Conservation (phyloP, 768 basidiomycete species). For the Pisolithus tinctorius region DNA sequence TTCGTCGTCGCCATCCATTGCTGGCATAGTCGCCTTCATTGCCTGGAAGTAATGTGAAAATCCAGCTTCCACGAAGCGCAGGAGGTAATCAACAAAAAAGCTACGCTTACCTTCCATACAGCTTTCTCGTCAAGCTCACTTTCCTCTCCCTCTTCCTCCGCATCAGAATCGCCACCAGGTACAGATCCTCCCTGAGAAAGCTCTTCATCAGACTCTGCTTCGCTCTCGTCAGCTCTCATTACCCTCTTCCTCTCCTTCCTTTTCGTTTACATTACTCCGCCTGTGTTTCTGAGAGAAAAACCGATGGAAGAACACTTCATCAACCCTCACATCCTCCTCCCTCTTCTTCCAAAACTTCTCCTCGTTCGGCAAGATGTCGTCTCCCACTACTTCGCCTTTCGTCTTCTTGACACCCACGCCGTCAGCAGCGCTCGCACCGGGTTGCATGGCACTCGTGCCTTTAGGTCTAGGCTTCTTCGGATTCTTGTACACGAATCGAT, state of each 20-base stretch:
- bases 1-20: conserved; percentile 39
- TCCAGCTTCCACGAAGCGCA: not conserved
- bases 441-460: conserved; percentile 94
- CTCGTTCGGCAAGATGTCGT: conserved; percentile 57
- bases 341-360: conserved; percentile 65
- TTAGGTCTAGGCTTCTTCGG: conserved; percentile 69
- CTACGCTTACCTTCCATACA: conserved; percentile 74
- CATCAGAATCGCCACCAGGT: conserved; percentile 20
- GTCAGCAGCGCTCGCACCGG: conserved; percentile 64
- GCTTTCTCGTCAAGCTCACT: conserved; percentile 59
- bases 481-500: conserved; percentile 96
- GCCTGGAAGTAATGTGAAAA: conserved; percentile 40
- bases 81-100: not conserved
- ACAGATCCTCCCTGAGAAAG: conserved; percentile 15
- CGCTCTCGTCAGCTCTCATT: conserved; percentile 11
- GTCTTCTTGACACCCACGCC: conserved; percentile 63
- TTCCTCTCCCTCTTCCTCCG: conserved; percentile 32
- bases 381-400: conserved; percentile 45
- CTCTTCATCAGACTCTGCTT: conserved; percentile 26
- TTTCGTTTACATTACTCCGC: conserved; percentile 40
- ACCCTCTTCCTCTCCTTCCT: conserved; percentile 26
- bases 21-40: conserved; percentile 85
- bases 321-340: conserved; percentile 71
- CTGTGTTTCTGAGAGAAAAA: conserved; percentile 74
- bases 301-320: conserved; percentile 90